These are phyloP conservation scores for Ustilago lituana DNA, from an alignment of 1,284 basidiomycete genomes.

Conservation along the genomic window DNA sequence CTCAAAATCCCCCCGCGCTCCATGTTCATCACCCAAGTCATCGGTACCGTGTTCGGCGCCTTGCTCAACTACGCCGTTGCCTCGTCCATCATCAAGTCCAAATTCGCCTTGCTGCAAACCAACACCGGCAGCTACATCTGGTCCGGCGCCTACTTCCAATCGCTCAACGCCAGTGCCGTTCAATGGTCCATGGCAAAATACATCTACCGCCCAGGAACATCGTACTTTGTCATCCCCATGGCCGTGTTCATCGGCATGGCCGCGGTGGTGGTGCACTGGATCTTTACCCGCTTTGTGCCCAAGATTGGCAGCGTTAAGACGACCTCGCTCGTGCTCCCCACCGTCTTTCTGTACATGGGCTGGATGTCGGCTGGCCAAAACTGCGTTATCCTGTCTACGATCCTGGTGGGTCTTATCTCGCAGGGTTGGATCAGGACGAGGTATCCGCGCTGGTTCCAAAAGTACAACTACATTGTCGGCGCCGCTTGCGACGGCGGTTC, in stretches of 20 bases:
- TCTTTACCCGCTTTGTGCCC: constrained; percentile 12
- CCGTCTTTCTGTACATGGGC: constrained; percentile 24
- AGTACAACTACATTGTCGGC: constrained; percentile 77
- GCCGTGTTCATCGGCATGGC: constrained; percentile 29
- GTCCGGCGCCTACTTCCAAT: constrained; percentile 33
- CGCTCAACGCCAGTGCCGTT: constrained; percentile 31
- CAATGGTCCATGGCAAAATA: constrained; percentile 46
- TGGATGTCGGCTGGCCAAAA: constrained; percentile 72
- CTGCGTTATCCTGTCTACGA: constrained; percentile 71
- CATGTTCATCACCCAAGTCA: constrained; percentile 46
- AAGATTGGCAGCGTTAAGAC: constrained; percentile 17
- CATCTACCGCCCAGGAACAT: constrained; percentile 23
- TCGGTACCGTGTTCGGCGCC: constrained; percentile 40
- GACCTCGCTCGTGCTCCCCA: constrained; percentile 19
- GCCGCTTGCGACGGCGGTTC: constrained; percentile 77
- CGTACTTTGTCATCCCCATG: constrained; percentile 44
- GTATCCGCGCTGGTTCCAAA: constrained; percentile 73
- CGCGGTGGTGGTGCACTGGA: constrained; percentile 26
- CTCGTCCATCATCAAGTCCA: constrained; percentile 25
- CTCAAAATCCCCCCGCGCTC: constrained; percentile 54
- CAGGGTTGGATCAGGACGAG: constrained; percentile 74
- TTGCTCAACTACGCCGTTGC: constrained; percentile 48
- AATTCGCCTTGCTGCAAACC: constrained; percentile 44
- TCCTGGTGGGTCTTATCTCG: constrained; percentile 73
- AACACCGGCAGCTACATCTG: constrained; percentile 41